A percentile compares a stretch with the other conserved stretches of the same genome.
Evolutionary conservation across 805 yeast genomes (phyloP).

Genomic region (Tetrapisispora nanseiensis): DNA sequence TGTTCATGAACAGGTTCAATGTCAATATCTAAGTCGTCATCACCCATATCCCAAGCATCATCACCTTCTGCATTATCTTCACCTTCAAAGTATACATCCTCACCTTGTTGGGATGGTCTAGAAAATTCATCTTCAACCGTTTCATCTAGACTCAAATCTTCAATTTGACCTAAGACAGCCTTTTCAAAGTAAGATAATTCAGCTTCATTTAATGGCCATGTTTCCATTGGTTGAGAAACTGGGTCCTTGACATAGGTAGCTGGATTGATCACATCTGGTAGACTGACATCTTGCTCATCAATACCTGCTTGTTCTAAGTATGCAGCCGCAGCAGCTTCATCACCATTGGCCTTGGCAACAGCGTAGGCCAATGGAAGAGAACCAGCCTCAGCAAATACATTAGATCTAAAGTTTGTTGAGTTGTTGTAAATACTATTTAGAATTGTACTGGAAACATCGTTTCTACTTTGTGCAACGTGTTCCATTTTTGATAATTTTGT

Average conservation of each 20-base stretch:
- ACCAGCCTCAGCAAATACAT: slow-evolving; percentile 67
- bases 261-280: slow-evolving; percentile 43
- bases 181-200: slow-evolving; percentile 75
- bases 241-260: slow-evolving; percentile 41
- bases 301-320: slow-evolving; percentile 65
- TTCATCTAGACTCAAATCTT: slow-evolving; percentile 44
- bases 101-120: slow-evolving; percentile 20
- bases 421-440: slow-evolving; percentile 75
- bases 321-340: slow-evolving; percentile 61
- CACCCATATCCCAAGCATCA: slow-evolving; percentile 76
- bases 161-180: slow-evolving; percentile 72
- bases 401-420: slow-evolving; percentile 64
- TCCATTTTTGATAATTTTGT: slow-evolving; percentile 76
- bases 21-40: slow-evolving; percentile 63
- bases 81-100: slow-evolving; percentile 32
- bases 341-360: slow-evolving; percentile 78
- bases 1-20: slow-evolving; percentile 42
- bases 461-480: slow-evolving; percentile 37
- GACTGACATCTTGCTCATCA: slow-evolving; percentile 48
- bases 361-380: slow-evolving; percentile 86
- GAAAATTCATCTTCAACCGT: slow-evolving; percentile 22
- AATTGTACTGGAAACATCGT: slow-evolving; percentile 67
- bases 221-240: slow-evolving; percentile 34
- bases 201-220: slow-evolving; percentile 79
- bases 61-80: slow-evolving; percentile 47